A percentile compares a stretch with the other conserved stretches of the same genome.
Evolutionary conservation across 345 rosid species (phyloP).

Genomic region (Eucalyptus sp.): DNA sequence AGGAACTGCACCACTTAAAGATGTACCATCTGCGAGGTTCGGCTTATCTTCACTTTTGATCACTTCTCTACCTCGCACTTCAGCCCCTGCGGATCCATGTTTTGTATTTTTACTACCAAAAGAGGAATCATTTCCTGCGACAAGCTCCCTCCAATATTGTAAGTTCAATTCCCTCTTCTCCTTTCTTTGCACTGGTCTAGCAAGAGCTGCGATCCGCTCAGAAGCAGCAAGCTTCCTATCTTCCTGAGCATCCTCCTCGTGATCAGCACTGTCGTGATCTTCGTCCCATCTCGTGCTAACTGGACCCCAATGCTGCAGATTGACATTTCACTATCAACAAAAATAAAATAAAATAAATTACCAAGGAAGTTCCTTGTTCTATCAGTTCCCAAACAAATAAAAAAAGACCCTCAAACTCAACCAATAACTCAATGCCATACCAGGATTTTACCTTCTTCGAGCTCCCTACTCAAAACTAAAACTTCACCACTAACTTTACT

Average conservation of each 20-base stretch:
- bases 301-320: constrained; percentile 56
- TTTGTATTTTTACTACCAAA: neutral
- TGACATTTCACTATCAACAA: neutral
- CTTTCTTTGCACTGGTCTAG: constrained; percentile 61
- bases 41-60: neutral
- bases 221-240: constrained; percentile 5
- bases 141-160: constrained; percentile 35
- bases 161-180: constrained; percentile 47
- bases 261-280: constrained; percentile 1
- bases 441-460: neutral
- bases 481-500: neutral
- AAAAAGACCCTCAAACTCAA: neutral
- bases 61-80: neutral
- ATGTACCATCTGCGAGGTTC: neutral
- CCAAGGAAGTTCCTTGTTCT: neutral
- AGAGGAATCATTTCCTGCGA: constrained; percentile 6
- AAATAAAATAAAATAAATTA: neutral
- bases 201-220: constrained; percentile 36
- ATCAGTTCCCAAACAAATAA: neutral
- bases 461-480: neutral
- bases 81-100: neutral
- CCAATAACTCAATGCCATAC: neutral
- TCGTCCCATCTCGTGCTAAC: constrained; percentile 1
- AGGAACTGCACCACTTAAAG: neutral
- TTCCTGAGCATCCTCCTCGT: constrained; percentile 26